Base-by-base conservation (phyloP, 768 basidiomycete genomes). In the Tricholoma saponaceum region DNA sequence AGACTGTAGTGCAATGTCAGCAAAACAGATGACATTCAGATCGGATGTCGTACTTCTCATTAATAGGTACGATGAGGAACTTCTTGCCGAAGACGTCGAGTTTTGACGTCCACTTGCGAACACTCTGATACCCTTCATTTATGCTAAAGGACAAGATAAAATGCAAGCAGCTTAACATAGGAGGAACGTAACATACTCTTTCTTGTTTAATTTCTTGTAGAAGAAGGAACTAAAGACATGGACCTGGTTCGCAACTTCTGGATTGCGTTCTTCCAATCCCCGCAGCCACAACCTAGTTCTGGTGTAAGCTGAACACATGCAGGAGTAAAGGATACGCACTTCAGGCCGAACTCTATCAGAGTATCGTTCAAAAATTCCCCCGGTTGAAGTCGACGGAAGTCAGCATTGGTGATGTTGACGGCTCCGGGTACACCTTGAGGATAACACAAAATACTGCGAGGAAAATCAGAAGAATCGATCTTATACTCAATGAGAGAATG, bases 161-260 rank as follows among this genome's bases (percentile, higher is more conserved):
- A 37, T 8, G 28, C 20, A 55, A 26, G 13, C 41, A 3, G 18
- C 44, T 41, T 22, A 7, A 23, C 1, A n/a, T 18, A 5, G 52
- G 28, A 30, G n/a, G 41, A 37, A 9, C 28, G 51, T 33, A 23
- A 67, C 76, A 37, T 67, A 86, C 85, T 78, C 82, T 68, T 83
- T 89, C 54, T 81, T 80, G 57, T 87, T 87, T 25, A 99, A 73
- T 71, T 97, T 96, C 76, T 95, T 92, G 77, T 95, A 98, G 72
- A 99, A 98, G 74, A 98, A 99, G 0, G 95, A 95, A 70, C 88
- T 98, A 77, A 98, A 98, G 4, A 98, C 82, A 65, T 98, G 88
- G 1, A 95, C 79, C 62, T 90, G 81, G 2, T 85, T 80, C 1
- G 85, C 90, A 4, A 91, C 72, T 14, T 78, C 78, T 2, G 87